These are phyloP conservation scores for Nosema granulosis DNA, from an alignment of 371 early-diverging fungal species.

Conservation along the genomic window DNA sequence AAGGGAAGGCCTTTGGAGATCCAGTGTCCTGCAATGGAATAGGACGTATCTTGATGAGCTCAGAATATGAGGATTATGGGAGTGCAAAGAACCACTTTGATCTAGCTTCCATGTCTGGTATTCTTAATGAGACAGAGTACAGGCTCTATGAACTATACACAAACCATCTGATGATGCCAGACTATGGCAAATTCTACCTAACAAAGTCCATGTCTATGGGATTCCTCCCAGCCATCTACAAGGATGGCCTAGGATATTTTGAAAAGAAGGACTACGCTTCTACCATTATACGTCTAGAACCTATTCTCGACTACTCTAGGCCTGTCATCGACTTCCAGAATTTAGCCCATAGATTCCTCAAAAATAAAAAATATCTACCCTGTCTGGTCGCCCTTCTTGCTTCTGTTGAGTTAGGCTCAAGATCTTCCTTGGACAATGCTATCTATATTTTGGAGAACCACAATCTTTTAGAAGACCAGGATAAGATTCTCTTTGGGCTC, in stretches of 20 bases:
- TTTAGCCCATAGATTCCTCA: slow-evolving; percentile 47
- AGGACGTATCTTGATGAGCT: slow-evolving; percentile 53
- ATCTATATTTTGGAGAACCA: slow-evolving; percentile 55
- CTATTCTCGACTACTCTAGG: slow-evolving; percentile 47
- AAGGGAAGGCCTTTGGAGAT: slow-evolving; percentile 55
- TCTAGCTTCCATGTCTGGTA: slow-evolving; percentile 38
- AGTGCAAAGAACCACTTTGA: slow-evolving; percentile 51
- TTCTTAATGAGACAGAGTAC: slow-evolving; percentile 54
- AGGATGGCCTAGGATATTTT: slow-evolving; percentile 51
- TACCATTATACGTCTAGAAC: slow-evolving; percentile 34
- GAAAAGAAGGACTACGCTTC: slow-evolving; percentile 19
- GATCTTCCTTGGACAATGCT: slow-evolving; percentile 58
- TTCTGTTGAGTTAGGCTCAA: slow-evolving; percentile 56
- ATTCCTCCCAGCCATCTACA: slow-evolving; percentile 66
- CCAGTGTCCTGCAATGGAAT: slow-evolving; percentile 60
- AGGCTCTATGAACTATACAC: slow-evolving; percentile 50
- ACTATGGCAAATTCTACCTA: slow-evolving; percentile 49
- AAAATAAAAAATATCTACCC: slow-evolving; percentile 26
- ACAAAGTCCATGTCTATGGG: slow-evolving; percentile 56
- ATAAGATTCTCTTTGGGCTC: slow-evolving; percentile 50
- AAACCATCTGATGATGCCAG: slow-evolving; percentile 25
- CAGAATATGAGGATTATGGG: slow-evolving; percentile 31
- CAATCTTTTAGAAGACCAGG: slow-evolving; percentile 38
- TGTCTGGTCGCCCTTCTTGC: slow-evolving; percentile 53
- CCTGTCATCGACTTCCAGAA: slow-evolving; percentile 44